phyloP scores from a whole-genome alignment of 331 rosid species.

The Pyrus hybrid region DNA sequence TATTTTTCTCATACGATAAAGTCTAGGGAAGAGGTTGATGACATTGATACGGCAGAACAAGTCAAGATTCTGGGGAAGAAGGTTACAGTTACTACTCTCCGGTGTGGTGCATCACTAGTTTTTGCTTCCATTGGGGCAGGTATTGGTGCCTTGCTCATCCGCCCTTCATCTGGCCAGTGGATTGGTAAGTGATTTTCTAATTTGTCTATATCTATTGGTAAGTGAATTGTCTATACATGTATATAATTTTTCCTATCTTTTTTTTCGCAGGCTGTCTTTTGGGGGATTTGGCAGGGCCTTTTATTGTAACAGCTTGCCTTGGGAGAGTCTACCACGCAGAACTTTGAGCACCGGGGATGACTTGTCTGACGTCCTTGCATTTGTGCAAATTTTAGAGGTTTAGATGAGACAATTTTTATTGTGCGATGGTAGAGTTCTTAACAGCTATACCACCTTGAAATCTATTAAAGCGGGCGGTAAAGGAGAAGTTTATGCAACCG shows the following conservation, averaged over 20 bases:
- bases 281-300: slow-evolving; percentile 50
- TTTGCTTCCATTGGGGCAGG: slow-evolving; percentile 88
- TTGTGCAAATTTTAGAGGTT: background rate
- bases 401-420: background rate
- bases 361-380: background rate
- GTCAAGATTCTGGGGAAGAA: slow-evolving; percentile 41
- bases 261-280: slow-evolving; percentile 49
- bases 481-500: background rate
- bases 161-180: slow-evolving; percentile 82
- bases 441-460: background rate
- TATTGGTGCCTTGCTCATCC: slow-evolving; percentile 57
- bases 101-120: slow-evolving; percentile 56
- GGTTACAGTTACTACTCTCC: slow-evolving; percentile 39
- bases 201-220: background rate
- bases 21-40: slow-evolving; percentile 27
- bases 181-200: slow-evolving; percentile 40
- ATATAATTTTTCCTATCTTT: background rate
- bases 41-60: slow-evolving; percentile 25
- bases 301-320: slow-evolving; percentile 20
- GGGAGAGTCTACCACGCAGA: slow-evolving; percentile 23
- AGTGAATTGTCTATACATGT: too few relatives aligned
- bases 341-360: slow-evolving; percentile 13
- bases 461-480: background rate
- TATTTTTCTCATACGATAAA: slow-evolving; percentile 18
- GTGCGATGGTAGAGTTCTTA: background rate